Base-by-base conservation (phyloP, 176 grass and related monocot species). In the Puya raimondii region DNA sequence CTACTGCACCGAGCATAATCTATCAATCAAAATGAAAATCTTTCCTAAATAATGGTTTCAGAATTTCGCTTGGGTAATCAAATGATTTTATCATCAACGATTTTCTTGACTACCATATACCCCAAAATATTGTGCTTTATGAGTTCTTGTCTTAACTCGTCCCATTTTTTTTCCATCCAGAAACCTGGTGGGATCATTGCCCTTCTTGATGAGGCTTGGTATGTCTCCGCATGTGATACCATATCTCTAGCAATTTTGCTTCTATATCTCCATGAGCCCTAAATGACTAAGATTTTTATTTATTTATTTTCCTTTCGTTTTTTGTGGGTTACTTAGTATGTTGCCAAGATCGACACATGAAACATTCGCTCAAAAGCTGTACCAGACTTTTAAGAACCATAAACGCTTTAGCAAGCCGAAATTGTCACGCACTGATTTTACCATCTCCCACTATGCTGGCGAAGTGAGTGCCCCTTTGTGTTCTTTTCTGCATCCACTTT, bases 111-210 rank as follows among this genome's bases (percentile, higher is more conserved):
- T 42, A 42, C 33, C 33, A 7, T 42, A 42, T 42, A 42, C 33
- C 33, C 33, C 33, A 42, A 42, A 42, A 42, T 42, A 42, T 16
- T n/a, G 20, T 50, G 1, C 51, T 26, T 54, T 29, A 47, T 47
- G 12, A 33, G 12, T 58, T 42, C 23, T 47, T 42, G 33, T 42
- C 33, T 42, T 23, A 64, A 53, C 53, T 33, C 11, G 12, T 47
- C 57, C 67, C 23, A 58, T 47, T 42, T 68, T 79, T 57, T 90
- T 72, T 49, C 25, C 64, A 78, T 75, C 63, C 84, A 99, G 94
- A 99, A 99, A 99, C 89, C 94, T 57, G 94, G 94, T 83, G 94
- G 94, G 69, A 99, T 99, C 72, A 84, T 99, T 72, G 68, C 94
- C 78, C 94, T 99, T 79, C 84, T 99, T 54, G 89, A 99, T 78